Percentiles rank a stretch among this genome's conserved stretches.
phyloP scores from a whole-genome alignment of 305 asterid species.

The Solanum hybrid region DNA sequence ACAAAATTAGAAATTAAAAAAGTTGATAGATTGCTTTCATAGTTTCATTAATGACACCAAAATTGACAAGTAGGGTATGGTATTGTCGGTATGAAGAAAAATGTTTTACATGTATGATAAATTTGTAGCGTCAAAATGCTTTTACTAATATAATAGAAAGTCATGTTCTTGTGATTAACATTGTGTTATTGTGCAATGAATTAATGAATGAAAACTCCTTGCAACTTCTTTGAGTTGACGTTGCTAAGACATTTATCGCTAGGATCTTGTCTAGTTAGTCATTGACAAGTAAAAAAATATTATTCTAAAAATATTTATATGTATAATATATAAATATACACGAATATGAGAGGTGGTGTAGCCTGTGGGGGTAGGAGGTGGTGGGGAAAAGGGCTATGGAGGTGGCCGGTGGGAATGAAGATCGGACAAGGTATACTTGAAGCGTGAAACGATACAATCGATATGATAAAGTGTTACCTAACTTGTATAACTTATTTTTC shows the following conservation, averaged over 20 bases:
- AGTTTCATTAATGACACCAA: background rate
- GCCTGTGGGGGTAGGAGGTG: background rate
- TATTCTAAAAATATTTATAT: background rate
- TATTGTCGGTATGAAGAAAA: background rate
- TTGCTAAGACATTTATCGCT: background rate
- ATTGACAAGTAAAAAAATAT: background rate
- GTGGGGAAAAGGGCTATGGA: no score
- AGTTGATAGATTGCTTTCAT: background rate
- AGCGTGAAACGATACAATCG: background rate
- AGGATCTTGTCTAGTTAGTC: background rate
- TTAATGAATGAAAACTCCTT: background rate
- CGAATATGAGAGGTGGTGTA: background rate
- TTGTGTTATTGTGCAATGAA: background rate
- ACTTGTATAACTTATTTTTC: background rate
- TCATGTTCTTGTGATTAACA: background rate
- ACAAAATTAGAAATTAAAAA: background rate
- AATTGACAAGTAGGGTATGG: background rate
- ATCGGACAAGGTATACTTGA: background rate
- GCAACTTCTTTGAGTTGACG: background rate
- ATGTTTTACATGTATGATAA: background rate
- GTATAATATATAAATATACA: no score
- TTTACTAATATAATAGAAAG: background rate
- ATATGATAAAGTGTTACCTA: background rate
- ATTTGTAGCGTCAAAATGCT: background rate
- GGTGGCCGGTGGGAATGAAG: background rate